Percentiles rank a stretch among this genome's conserved stretches.
Conservation (phyloP, 2,329 filamentous ascomycete species). For the Exophiala xenobiotica region DNA sequence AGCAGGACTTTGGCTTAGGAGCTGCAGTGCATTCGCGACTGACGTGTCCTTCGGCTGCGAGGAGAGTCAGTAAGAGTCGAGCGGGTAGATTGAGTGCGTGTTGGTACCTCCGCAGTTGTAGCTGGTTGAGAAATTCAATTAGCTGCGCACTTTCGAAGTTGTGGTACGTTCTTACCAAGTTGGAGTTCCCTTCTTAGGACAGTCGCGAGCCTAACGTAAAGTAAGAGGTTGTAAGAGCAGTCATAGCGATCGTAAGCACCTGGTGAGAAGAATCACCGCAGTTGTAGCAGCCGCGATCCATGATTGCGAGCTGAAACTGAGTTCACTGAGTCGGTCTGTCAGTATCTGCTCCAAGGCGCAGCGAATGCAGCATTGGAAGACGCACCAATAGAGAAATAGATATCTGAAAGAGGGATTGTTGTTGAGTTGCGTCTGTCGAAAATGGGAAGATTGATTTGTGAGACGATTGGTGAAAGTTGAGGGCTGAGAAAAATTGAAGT, state of each 20-base stretch:
- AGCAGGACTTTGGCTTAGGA: constrained; percentile 77
- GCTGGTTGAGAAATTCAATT: constrained; percentile 46
- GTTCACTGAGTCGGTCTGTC: too few relatives aligned
- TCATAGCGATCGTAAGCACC: constrained; percentile 13
- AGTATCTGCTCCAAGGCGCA: too few relatives aligned
- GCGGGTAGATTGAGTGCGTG: constrained; percentile 9
- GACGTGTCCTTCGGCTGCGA: constrained; percentile 67
- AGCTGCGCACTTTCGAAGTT: constrained; percentile 18
- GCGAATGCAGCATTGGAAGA: too few relatives aligned
- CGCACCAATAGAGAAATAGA: background rate
- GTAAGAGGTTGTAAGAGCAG: constrained; percentile 23
- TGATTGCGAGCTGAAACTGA: constrained; percentile 30
- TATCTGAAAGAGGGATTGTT: background rate
- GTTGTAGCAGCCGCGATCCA: constrained; percentile 61
- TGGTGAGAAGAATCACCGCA: constrained; percentile 42
- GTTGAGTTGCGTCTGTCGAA: background rate
- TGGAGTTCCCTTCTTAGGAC: constrained; percentile 77
- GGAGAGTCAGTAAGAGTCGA: constrained; percentile 7
- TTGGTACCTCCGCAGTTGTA: constrained; percentile 77
- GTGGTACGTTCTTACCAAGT: constrained; percentile 64
- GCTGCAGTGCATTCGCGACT: constrained; percentile 89
- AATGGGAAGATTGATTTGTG: background rate
- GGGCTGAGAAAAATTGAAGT: constrained; percentile 1
- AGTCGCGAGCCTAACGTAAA: constrained; percentile 68
- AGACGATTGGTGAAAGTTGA: background rate